These are phyloP conservation scores for Umbelopsis isabellina DNA, from an alignment of 192 early-diverging fungal species.

Conservation along the genomic window DNA sequence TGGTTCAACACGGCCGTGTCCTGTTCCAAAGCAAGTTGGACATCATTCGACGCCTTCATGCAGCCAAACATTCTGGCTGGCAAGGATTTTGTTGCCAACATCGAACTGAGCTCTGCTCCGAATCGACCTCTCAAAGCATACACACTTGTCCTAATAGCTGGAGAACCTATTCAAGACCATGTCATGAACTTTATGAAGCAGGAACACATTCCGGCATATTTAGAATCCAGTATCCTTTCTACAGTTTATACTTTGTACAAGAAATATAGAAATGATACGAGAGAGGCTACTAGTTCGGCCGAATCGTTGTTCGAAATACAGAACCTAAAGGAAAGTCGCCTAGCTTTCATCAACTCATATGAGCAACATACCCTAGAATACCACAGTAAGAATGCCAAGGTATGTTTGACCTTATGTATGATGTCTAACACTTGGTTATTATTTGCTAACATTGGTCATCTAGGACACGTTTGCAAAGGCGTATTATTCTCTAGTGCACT, in stretches of 20 bases:
- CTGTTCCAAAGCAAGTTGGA: background rate
- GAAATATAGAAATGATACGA: constrained; percentile 22
- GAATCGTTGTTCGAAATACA: constrained; percentile 8
- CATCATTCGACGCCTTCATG: background rate
- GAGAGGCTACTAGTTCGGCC: background rate
- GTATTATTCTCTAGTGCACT: constrained; percentile 60
- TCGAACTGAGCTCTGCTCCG: constrained; percentile 9
- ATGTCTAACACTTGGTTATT: background rate
- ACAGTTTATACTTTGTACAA: constrained; percentile 41
- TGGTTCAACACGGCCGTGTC: background rate
- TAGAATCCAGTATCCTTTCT: constrained; percentile 50
- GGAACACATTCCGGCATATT: constrained; percentile 49
- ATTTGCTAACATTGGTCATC: background rate
- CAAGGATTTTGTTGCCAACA: constrained; percentile 17
- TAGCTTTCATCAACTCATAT: constrained; percentile 42
- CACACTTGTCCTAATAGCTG: constrained; percentile 37
- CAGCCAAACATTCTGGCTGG: background rate
- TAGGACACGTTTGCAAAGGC: constrained; percentile 64
- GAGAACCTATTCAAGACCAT: constrained; percentile 48
- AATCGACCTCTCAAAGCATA: background rate
- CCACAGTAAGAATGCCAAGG: constrained; percentile 53
- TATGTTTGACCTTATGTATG: constrained; percentile 20
- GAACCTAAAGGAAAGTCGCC: constrained; percentile 24
- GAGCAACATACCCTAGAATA: constrained; percentile 47
- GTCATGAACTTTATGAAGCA: constrained; percentile 43